Evolutionary conservation across 2,329 filamentous ascomycete genomes (phyloP), one percentile per base, ranked within the genome.

Genomic region (Pseudogymnoascus sp.): DNA sequence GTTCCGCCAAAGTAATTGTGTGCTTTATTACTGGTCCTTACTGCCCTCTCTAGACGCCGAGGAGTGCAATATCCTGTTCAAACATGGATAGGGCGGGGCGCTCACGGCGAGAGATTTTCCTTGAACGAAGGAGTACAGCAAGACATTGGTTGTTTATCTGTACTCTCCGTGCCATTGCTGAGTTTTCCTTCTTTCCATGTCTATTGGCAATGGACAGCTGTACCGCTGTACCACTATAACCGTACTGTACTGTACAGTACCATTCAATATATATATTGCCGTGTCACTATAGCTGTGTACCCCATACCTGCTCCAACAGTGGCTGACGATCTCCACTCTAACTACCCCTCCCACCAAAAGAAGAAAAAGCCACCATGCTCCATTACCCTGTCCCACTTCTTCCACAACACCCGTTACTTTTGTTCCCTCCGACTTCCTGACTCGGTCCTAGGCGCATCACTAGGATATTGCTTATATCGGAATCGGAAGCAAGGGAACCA

Each of bases 381-480:
- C n/a, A 57, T 31, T 34, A 57, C 16, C 7, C 51, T 3, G 51
- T 34, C 25, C 51, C 51, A 34, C 28, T 34, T 57, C 51, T 57
- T 57, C 51, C 51, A 57, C 51, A n/a, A 13, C 51, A 57, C 51
- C 51, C 7, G 6, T 57, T 19, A 14, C 10, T 34, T 57, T 34
- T 57, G 25, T 57, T 57, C 51, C 51, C 16, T 57, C 51, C 51
- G 51, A 57, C 10, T 57, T 57, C 51, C 51, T 21, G 51, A 57
- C 51, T 57, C 28, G 51, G 51, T 57, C 51, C 16, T 34, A 57
- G 51, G 28, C 51, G 28, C 51, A 25, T 34, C 28, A 57, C 51
- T 34, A 19, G 16, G n/a, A 57, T 57, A 57, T 57, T 57, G 51
- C 51, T 57, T 34, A n/a, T 21, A 16, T 57, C 28, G 28, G 51